Evolutionary conservation across 129 eudicot genomes (phyloP), one percentile per base, ranked within the genome.

Genomic region (Chrysanthemum lavandulifolium): DNA sequence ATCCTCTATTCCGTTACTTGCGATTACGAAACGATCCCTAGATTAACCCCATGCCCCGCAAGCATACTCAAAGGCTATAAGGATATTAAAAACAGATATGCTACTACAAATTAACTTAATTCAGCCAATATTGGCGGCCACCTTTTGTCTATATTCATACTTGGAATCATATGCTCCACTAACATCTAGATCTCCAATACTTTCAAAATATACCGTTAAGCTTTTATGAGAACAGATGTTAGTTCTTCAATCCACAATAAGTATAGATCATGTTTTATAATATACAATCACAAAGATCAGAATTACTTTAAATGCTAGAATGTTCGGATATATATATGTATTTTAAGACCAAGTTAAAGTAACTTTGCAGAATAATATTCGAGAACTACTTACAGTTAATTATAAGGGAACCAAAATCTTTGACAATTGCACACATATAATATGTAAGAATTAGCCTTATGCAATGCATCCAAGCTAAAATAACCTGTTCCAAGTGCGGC

Each of bases 131-230:
- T 61, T 52, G 53, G 76, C 36, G 71, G 71, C 76, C 81, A 61
- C 48, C 76, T 62, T 51, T 70, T 69, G 48, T 36, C 53, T 19
- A 53, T 70, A 52, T 77, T 77, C 72, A 27, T 69, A 5, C 25
- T 12, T 61, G 54, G 81, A 77, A 77, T 77, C 76, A 77, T 70
- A 77, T 77, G 76, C 81, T 53, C 81, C 81, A 77, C 40, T 77
- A 69, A 68, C 15, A 60, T 21, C 69, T 60, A 60, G 13, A 49
- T 61, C 18, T 77, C 49, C 45, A 29, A 48, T 66, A 23, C 10
- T 65, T 21, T 25, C 1, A 45, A 47, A 14, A 49, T 31, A 11
- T 49, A 60, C 23, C 15, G 5, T 4, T 62, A 18, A 53, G 13
- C 51, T 48, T 58, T 15, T 23, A 5, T 6, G 3, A 31, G 51